Evolutionary conservation across 2,329 filamentous ascomycete species (phyloP).

Genomic region (Cryoendolithus antarcticus): DNA sequence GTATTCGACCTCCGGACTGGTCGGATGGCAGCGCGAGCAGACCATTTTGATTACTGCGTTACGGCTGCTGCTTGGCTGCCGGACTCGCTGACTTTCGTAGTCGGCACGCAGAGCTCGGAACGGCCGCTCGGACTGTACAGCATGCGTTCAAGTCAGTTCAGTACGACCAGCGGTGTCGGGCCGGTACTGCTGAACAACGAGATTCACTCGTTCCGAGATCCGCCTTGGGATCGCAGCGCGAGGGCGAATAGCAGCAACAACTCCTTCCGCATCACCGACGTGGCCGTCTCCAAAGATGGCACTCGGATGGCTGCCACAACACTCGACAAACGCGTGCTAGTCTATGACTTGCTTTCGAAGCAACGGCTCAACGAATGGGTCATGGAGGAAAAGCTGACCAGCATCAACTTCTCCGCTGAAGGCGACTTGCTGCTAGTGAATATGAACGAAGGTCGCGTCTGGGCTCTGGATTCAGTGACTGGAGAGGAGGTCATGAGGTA

Average conservation of each 20-base stretch:
- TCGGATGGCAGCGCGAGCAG: slow-evolving; percentile 48
- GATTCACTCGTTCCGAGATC: slow-evolving; percentile 29
- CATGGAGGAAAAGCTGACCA: slow-evolving; percentile 58
- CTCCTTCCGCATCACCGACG: slow-evolving; percentile 66
- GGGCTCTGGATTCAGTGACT: slow-evolving; percentile 65
- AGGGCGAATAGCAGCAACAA: slow-evolving; percentile 24
- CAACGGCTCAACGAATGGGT: slow-evolving; percentile 48
- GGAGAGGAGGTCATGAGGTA: slow-evolving; percentile 63
- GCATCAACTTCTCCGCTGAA: slow-evolving; percentile 68
- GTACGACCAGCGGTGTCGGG: background rate
- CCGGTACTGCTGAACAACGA: slow-evolving; percentile 16
- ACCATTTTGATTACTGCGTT: slow-evolving; percentile 68
- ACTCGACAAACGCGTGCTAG: slow-evolving; percentile 55
- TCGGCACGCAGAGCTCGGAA: slow-evolving; percentile 60
- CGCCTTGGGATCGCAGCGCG: slow-evolving; percentile 44
- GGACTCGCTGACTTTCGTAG: slow-evolving; percentile 65
- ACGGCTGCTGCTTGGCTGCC: slow-evolving; percentile 83
- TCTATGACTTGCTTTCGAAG: slow-evolving; percentile 68
- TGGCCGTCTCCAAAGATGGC: slow-evolving; percentile 72
- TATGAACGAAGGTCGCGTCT: slow-evolving; percentile 56
- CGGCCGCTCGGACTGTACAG: slow-evolving; percentile 50
- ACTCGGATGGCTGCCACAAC: slow-evolving; percentile 69
- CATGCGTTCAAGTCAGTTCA: slow-evolving; percentile 7
- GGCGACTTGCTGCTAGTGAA: slow-evolving; percentile 75
- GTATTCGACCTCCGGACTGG: slow-evolving; percentile 32